phyloP scores from a whole-genome alignment of 2,329 filamentous ascomycete genomes.

The Penicillium sp. region DNA sequence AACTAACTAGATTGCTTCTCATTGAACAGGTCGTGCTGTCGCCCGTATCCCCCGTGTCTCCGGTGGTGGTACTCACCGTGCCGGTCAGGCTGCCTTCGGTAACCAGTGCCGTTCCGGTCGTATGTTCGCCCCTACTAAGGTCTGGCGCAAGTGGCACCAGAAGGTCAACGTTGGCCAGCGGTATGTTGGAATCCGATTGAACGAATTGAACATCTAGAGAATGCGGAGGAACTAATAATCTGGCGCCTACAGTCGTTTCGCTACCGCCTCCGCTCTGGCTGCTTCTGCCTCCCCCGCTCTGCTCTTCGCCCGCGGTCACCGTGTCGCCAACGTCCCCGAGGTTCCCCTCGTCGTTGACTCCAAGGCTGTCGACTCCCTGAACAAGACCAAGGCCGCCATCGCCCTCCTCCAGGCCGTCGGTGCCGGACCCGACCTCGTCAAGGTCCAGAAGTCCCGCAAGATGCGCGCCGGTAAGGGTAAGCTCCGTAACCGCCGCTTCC shows the following conservation, averaged over 20 bases:
- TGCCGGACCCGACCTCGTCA: slow-evolving; percentile 81
- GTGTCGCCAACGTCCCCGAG: slow-evolving; percentile 82
- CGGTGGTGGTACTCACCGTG: slow-evolving; percentile 99
- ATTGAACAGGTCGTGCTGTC: slow-evolving; percentile 74
- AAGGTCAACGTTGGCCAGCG: slow-evolving; percentile 99
- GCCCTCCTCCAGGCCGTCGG: slow-evolving; percentile 83
- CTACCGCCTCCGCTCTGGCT: slow-evolving; percentile 92
- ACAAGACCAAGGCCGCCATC: slow-evolving; percentile 82
- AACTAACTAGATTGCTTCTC: slow-evolving; percentile 10
- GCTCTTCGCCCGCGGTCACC: slow-evolving; percentile 93
- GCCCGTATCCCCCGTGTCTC: slow-evolving; percentile 99
- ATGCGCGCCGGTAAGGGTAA: slow-evolving; percentile 98
- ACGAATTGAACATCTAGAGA: not conserved
- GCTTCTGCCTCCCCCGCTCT: slow-evolving; percentile 91
- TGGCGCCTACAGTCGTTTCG: slow-evolving; percentile 63
- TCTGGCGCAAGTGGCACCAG: slow-evolving; percentile 99
- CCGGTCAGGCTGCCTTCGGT: slow-evolving; percentile 98
- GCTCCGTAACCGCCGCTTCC: slow-evolving; percentile 89
- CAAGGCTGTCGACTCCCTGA: slow-evolving; percentile 71
- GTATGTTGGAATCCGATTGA: slow-evolving; percentile 43
- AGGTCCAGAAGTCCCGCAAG: slow-evolving; percentile 95
- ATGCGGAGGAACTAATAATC: slow-evolving; percentile 9
- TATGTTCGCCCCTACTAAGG: slow-evolving; percentile 99
- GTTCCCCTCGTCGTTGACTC: slow-evolving; percentile 95
- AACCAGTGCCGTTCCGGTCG: slow-evolving; percentile 99